Evolutionary conservation across 2,329 filamentous ascomycete genomes (phyloP), one percentile per base, ranked within the genome.

Genomic region (Clonostachys byssicola): DNA sequence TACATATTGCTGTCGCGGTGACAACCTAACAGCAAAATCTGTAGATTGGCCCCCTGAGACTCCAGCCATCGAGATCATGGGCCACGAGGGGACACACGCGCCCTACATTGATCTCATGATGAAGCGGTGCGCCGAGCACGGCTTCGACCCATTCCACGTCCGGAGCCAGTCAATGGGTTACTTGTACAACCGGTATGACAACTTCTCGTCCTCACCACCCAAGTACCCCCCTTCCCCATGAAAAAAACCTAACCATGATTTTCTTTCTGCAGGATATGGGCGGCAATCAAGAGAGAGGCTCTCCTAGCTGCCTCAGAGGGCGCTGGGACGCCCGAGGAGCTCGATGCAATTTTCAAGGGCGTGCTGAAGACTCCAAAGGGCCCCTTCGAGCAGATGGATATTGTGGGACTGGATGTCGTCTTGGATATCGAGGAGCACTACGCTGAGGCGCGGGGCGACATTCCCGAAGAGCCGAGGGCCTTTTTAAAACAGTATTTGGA

Each of bases 41-140:
- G 12, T 17, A 49, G 61, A 64, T 44, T 64, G 61, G 61, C 61
- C 61, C 14, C 61, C 61, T 7, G 61, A 64, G 45, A 62, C 60
- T 10, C 50, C n/a, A 49, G 41, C 39, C 12, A 49, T 63, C 12
- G 60, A 63, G 41, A 56, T 63, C n/a, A 63, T 63, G 60, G 60
- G 60, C 8, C 60, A 63, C 18, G 51, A 58, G 16, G 48, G 45
- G 2, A 63, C 60, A 5, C 41, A 60, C 4, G 35, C 53, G 30
- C 41, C 47, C 1, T 48, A 49, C 17, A 54, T 63, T 17, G 46
- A 49, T 5, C 12, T 53, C 2, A 54, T 63, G 51, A 55, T 62
- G 51, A 49, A 52, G 5, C 51, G 50, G 40, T 59, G 58, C 45
- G 59, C 56, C 10, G 49, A 45, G 2, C 60, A 63, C 3, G 58